These are phyloP conservation scores for Agrostemma githago DNA, from an alignment of 148 eudicot species.

Conservation along the genomic window DNA sequence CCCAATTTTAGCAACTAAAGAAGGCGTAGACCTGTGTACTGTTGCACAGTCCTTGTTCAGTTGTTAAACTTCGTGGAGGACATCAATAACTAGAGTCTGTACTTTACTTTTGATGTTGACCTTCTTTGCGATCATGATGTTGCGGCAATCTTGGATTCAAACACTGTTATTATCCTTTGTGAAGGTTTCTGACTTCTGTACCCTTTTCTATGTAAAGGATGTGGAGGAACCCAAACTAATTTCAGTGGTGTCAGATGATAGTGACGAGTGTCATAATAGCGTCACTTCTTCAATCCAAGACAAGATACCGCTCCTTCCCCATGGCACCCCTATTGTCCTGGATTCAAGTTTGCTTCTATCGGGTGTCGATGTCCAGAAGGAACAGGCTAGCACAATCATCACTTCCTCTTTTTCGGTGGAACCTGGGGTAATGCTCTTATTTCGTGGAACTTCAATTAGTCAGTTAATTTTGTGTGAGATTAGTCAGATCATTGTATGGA, in stretches of 20 bases:
- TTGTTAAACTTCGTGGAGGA: neutral
- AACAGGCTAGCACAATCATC: constrained; percentile 12
- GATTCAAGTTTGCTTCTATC: constrained; percentile 25
- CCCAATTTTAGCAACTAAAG: neutral
- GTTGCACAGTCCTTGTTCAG: neutral
- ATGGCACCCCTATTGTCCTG: constrained; percentile 24
- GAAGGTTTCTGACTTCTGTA: constrained; percentile 7
- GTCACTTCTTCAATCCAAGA: constrained; percentile 12
- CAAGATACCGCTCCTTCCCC: constrained; percentile 21
- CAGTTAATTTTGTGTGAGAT: neutral
- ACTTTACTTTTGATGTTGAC: neutral
- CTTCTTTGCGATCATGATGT: neutral
- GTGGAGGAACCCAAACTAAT: constrained; percentile 26
- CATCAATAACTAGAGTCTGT: neutral
- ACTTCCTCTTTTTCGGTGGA: constrained; percentile 18
- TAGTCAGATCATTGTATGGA: neutral
- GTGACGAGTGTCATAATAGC: constrained; percentile 16
- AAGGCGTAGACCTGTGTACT: neutral
- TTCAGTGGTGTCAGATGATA: constrained; percentile 24
- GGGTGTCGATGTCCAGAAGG: constrained; percentile 18
- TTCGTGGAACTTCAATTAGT: neutral
- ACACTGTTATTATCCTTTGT: neutral
- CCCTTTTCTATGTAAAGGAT: constrained; percentile 32
- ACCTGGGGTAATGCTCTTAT: constrained; percentile 27
- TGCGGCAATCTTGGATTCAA: neutral